Base-by-base conservation (phyloP, 768 basidiomycete genomes). In the Russula emetica region DNA sequence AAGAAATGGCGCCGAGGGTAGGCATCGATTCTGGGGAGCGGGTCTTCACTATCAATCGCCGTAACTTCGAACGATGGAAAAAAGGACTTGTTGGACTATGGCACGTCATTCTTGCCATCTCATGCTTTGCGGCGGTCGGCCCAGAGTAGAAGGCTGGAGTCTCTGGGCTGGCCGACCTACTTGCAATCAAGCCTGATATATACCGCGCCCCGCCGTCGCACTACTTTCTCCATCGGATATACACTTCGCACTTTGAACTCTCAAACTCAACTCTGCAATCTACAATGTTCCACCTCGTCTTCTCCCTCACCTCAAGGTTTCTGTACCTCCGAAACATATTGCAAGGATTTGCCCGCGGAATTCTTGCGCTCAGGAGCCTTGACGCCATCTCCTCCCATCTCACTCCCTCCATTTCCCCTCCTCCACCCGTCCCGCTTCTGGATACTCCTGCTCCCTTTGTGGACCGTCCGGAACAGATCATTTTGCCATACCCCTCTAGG, bases 1-100 rank as follows among this genome's bases (percentile, higher is more conserved):
- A 76, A 80, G 47, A 72, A 72, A 76, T 85, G 85, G 84, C 74
- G 82, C 50, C 73, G 75, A 49, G 78, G 28, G n/a, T n/a, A n/a
- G n/a, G n/a, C n/a, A n/a, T n/a, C n/a, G n/a, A n/a, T n/a, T n/a
- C n/a, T n/a, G n/a, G n/a, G n/a, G n/a, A n/a, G n/a, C n/a, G n/a
- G n/a, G n/a, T n/a, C n/a, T n/a, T n/a, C n/a, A n/a, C n/a, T n/a
- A n/a, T n/a, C n/a, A n/a, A n/a, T n/a, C n/a, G n/a, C n/a, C n/a
- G n/a, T n/a, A n/a, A n/a, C n/a, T n/a, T n/a, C n/a, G n/a, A n/a
- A n/a, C n/a, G n/a, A n/a, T n/a, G n/a, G n/a, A n/a, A n/a, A n/a
- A n/a, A n/a, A n/a, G n/a, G n/a, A n/a, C n/a, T n/a, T n/a, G n/a
- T n/a, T n/a, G n/a, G n/a, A n/a, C n/a, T n/a, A n/a, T n/a, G n/a